Conservation (phyloP, 306 rosid genomes). For the Castanea mollissima region DNA sequence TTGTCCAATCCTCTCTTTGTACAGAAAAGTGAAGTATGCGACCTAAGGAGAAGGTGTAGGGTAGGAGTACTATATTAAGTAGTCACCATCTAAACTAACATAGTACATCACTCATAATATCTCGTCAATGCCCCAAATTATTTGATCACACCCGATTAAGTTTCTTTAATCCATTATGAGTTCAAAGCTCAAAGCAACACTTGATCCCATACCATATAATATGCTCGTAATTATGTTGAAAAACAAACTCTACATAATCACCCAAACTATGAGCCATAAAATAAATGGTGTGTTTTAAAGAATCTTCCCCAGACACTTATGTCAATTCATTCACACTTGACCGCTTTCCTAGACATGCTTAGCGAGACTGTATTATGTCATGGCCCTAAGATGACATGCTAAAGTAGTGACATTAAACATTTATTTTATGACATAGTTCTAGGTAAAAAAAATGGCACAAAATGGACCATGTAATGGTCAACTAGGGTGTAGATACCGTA, state of each 20-base stretch:
- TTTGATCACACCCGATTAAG: not conserved
- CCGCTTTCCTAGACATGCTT: not conserved
- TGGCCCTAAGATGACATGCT: not conserved
- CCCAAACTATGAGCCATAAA: not conserved
- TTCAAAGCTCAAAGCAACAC: not conserved
- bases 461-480: too few relatives aligned
- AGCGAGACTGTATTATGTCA: not conserved
- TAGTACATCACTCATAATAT: not conserved
- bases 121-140: not conserved
- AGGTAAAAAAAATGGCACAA: too few relatives aligned
- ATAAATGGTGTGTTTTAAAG: not conserved
- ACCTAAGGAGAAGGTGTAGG: not conserved
- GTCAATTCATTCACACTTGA: not conserved
- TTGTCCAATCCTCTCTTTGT: not conserved
- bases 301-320: not conserved
- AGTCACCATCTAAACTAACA: not conserved
- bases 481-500: too few relatives aligned
- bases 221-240: not conserved
- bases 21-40: not conserved
- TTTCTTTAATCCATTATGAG: too few relatives aligned
- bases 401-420: not conserved
- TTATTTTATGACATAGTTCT: not conserved
- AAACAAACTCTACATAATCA: not conserved
- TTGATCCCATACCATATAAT: not conserved
- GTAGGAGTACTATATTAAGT: not conserved